Percentiles rank a stretch among this genome's conserved stretches.
These are phyloP conservation scores for Coniella vitis DNA, from an alignment of 2,329 filamentous ascomycete genomes.

Conservation along the genomic window DNA sequence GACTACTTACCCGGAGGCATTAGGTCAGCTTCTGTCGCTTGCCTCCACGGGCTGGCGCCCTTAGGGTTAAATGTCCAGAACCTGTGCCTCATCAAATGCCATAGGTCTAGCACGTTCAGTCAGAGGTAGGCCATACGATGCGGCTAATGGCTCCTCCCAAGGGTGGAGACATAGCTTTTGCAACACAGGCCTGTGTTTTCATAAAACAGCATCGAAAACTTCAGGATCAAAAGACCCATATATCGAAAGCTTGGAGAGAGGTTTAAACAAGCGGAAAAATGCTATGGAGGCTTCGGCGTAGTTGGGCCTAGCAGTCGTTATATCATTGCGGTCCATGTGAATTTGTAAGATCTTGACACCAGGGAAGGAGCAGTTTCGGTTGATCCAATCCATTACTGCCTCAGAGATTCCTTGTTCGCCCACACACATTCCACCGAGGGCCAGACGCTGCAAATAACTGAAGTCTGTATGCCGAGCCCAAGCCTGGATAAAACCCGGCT, in stretches of 20 bases:
- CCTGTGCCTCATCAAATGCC: background rate
- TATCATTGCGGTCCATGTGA: background rate
- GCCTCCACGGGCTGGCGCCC: too few relatives aligned
- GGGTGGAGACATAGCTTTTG: background rate
- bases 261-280: background rate
- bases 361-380: constrained; percentile 1
- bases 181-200: background rate
- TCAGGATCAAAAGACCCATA: background rate
- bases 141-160: background rate
- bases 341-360: background rate
- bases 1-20: too few relatives aligned
- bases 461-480: constrained; percentile 7
- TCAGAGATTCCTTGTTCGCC: background rate
- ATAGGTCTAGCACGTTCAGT: background rate
- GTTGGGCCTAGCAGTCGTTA: background rate
- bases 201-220: background rate
- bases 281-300: background rate
- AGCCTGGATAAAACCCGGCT: background rate
- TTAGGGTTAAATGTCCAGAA: background rate
- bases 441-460: background rate
- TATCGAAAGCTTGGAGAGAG: constrained; percentile 3
- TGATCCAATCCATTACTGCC: background rate
- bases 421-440: background rate
- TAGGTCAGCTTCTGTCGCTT: too few relatives aligned
- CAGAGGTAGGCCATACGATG: background rate